These are phyloP conservation scores for Yarrowia porcina DNA, from an alignment of 805 yeast genomes.

Conservation along the genomic window DNA sequence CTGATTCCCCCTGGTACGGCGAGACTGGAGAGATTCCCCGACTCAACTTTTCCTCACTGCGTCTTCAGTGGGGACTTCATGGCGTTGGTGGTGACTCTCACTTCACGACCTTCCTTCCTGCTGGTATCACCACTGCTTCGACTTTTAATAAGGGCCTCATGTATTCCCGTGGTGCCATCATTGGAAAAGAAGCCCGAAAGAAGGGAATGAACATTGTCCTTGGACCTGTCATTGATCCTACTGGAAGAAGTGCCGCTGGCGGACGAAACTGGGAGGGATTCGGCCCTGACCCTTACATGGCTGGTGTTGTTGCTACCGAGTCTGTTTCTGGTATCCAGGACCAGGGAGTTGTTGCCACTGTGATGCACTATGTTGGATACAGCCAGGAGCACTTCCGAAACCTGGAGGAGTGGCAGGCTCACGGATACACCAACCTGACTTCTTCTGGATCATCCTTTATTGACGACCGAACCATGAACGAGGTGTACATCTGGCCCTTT, in stretches of 20 bases:
- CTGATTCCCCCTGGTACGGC: constrained; percentile 40
- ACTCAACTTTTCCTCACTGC: constrained; percentile 51
- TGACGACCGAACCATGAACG: constrained; percentile 62
- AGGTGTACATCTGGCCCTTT: constrained; percentile 62
- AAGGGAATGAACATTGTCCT: constrained; percentile 56
- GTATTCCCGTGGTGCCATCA: constrained; percentile 52
- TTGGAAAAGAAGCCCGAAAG: constrained; percentile 52
- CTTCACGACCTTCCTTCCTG: constrained; percentile 49
- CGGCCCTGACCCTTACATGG: constrained; percentile 60
- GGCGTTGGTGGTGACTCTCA: constrained; percentile 60
- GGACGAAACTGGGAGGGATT: constrained; percentile 67
- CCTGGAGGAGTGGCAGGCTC: constrained; percentile 48
- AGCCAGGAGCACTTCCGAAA: constrained; percentile 63
- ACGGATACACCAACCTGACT: constrained; percentile 32
- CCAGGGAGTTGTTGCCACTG: constrained; percentile 56
- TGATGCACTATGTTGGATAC: constrained; percentile 55
- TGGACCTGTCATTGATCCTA: constrained; percentile 60
- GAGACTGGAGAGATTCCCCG: constrained; percentile 59
- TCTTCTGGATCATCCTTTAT: constrained; percentile 51
- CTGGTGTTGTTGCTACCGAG: constrained; percentile 53
- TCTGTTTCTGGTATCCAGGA: constrained; percentile 56
- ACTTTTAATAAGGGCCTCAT: constrained; percentile 55
- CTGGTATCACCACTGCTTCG: constrained; percentile 57
- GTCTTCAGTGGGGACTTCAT: constrained; percentile 62
- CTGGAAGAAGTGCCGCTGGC: constrained; percentile 60